These are phyloP conservation scores for Globisporangium orthogonon DNA, from an alignment of 352 stramenopile species.

Conservation along the genomic window DNA sequence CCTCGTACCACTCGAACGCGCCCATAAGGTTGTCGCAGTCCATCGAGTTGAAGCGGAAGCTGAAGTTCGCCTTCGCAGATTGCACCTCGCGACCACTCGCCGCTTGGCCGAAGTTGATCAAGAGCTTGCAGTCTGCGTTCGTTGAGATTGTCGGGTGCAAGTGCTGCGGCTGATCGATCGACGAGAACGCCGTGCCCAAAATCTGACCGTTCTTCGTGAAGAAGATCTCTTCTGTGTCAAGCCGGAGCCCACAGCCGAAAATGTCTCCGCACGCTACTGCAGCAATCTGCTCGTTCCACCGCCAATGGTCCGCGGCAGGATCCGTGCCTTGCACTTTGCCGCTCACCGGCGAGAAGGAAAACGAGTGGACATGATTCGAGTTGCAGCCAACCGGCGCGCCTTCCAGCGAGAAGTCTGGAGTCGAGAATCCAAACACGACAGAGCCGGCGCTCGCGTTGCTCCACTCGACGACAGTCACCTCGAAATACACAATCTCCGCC, in stretches of 20 bases:
- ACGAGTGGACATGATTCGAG: conserved; percentile 34
- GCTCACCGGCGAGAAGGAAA: conserved; percentile 61
- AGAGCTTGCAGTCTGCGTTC: conserved; percentile 65
- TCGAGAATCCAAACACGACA: conserved; percentile 60
- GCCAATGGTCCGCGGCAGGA: conserved; percentile 50
- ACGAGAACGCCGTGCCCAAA: conserved; percentile 76
- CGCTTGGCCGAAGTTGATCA: conserved; percentile 61
- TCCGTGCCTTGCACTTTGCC: conserved; percentile 66
- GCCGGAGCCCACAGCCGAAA: conserved; percentile 69
- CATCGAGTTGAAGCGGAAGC: conserved; percentile 75
- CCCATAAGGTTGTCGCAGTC: conserved; percentile 84
- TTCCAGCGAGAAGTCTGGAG: conserved; percentile 63
- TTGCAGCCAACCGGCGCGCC: conserved; percentile 46
- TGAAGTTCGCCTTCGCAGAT: conserved; percentile 50
- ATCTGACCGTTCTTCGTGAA: conserved; percentile 83
- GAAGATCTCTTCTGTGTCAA: conserved; percentile 82
- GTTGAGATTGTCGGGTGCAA: conserved; percentile 79
- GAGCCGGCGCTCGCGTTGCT: conserved; percentile 17
- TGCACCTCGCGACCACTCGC: conserved; percentile 19
- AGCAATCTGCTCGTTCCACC: conserved; percentile 51
- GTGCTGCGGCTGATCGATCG: conserved; percentile 27
- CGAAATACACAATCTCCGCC: conserved; percentile 77
- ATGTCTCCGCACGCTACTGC: conserved; percentile 51
- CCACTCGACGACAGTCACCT: conserved; percentile 72
- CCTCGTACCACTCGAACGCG: conserved; percentile 86